phyloP scores from a whole-genome alignment of 306 rosid species.

The Ammopiptanthus mongolicus region DNA sequence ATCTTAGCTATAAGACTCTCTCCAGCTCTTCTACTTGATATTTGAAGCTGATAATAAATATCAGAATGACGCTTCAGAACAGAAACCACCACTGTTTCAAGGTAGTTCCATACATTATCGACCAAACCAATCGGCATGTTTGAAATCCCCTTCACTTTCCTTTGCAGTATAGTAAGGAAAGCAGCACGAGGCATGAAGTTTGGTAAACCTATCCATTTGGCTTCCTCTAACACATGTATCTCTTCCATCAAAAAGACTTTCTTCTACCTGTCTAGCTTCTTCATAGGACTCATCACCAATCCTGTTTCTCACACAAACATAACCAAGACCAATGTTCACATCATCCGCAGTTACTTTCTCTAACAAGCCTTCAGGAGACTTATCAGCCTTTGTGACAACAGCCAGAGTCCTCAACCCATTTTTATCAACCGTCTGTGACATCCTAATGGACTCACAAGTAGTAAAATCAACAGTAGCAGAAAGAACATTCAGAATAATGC shows the following conservation, averaged over 20 bases:
- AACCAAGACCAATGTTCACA: constrained; percentile 58
- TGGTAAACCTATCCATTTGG: constrained; percentile 40
- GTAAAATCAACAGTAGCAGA: constrained; percentile 63
- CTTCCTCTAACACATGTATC: constrained; percentile 36
- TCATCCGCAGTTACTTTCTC: constrained; percentile 63
- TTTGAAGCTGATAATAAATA: constrained; percentile 39
- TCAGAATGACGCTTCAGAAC: constrained; percentile 26
- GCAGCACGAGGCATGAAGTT: constrained; percentile 46
- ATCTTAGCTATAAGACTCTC: constrained; percentile 19
- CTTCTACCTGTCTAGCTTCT: constrained; percentile 43
- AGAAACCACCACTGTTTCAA: constrained; percentile 20
- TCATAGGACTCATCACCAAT: constrained; percentile 52
- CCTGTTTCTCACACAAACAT: constrained; percentile 57
- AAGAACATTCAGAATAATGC: constrained; percentile 58
- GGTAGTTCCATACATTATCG: constrained; percentile 36
- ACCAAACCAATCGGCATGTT: constrained; percentile 27
- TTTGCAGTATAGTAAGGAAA: constrained; percentile 23
- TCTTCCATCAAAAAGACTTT: constrained; percentile 20
- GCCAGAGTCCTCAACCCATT: constrained; percentile 54
- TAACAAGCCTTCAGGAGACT: constrained; percentile 49
- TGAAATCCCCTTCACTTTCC: constrained; percentile 27
- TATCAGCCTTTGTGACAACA: constrained; percentile 57
- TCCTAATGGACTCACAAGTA: constrained; percentile 58
- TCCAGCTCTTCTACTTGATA: constrained; percentile 4
- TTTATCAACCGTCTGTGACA: constrained; percentile 61